A percentile compares a stretch with the other conserved stretches of the same genome.
Evolutionary conservation across 1,284 basidiomycete genomes (phyloP).

Genomic region (Earliella scabrosa): DNA sequence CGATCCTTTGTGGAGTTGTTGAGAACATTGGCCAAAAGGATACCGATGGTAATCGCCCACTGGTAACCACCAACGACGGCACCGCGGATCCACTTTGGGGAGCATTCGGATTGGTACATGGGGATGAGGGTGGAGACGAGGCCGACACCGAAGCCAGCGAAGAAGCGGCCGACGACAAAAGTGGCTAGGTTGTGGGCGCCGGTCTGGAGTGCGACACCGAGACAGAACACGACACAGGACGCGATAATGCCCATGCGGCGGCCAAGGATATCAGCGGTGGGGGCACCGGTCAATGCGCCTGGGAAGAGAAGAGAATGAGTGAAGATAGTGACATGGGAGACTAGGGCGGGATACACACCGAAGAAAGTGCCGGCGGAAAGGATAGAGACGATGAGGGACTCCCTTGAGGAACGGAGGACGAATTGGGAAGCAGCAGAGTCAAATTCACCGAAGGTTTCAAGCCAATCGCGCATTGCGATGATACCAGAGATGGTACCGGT

Average conservation of each 20-base stretch:
- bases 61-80: constrained; percentile 85
- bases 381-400: constrained; percentile 54
- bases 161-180: constrained; percentile 79
- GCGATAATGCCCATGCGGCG: constrained; percentile 61
- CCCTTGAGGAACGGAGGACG: constrained; percentile 50
- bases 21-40: constrained; percentile 78
- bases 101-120: constrained; percentile 82
- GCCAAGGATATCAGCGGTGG: constrained; percentile 44
- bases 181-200: constrained; percentile 56
- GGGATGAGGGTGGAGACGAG: constrained; percentile 67
- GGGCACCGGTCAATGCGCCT: constrained; percentile 41
- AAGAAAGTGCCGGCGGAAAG: constrained; percentile 53
- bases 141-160: constrained; percentile 87
- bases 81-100: constrained; percentile 56
- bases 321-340: background rate
- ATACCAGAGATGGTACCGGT: constrained; percentile 80
- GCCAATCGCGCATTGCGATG: constrained; percentile 57
- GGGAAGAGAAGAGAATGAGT: constrained; percentile 36
- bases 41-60: constrained; percentile 84
- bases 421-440: constrained; percentile 35
- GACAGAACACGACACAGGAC: constrained; percentile 62
- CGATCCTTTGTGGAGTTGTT: constrained; percentile 77
- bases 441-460: constrained; percentile 53
- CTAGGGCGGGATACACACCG: constrained; percentile 31
- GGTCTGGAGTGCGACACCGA: constrained; percentile 74